Percentiles rank a stretch among this genome's conserved stretches.
phyloP scores from a whole-genome alignment of 495 filamentous ascomycete genomes.

The Parachaetomium inaequale region DNA sequence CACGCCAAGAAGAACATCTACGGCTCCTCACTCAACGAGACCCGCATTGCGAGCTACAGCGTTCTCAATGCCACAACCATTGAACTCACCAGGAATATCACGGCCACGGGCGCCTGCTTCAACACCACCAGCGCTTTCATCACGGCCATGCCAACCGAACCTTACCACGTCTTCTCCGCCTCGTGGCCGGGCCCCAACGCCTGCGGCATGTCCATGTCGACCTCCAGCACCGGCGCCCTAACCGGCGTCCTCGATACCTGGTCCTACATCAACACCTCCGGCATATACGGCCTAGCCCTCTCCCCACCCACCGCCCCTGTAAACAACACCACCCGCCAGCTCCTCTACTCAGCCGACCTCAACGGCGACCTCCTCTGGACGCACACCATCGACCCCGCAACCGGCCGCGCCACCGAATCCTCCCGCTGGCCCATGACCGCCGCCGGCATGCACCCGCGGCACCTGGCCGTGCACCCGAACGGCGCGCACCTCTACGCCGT shows the following conservation, averaged over 20 bases:
- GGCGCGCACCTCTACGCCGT: not conserved
- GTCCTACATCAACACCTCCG: constrained; percentile 28
- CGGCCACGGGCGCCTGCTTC: constrained; percentile 54
- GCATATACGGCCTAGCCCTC: constrained; percentile 37
- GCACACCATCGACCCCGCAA: constrained; percentile 26
- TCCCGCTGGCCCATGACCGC: constrained; percentile 14
- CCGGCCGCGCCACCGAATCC: constrained; percentile 21
- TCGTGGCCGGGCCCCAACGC: constrained; percentile 30
- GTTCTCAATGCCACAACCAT: constrained; percentile 49
- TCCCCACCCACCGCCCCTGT: not conserved
- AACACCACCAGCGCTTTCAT: constrained; percentile 32
- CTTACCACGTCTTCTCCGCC: constrained; percentile 35
- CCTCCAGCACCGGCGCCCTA: constrained; percentile 29
- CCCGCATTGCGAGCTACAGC: constrained; percentile 42
- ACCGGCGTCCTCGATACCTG: constrained; percentile 26
- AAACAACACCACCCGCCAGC: not conserved
- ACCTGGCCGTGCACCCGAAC: not conserved
- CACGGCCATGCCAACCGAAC: constrained; percentile 19
- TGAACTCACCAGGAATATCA: constrained; percentile 61
- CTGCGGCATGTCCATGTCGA: constrained; percentile 36
- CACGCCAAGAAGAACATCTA: constrained; percentile 38
- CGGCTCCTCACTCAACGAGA: constrained; percentile 25
- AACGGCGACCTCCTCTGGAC: constrained; percentile 36
- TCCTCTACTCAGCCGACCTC: constrained; percentile 36
- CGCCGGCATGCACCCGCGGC: constrained; percentile 16